A percentile compares a stretch with the other conserved stretches of the same genome.
Evolutionary conservation across 805 yeast species (phyloP).

Genomic region (Komagataella pastoris): DNA sequence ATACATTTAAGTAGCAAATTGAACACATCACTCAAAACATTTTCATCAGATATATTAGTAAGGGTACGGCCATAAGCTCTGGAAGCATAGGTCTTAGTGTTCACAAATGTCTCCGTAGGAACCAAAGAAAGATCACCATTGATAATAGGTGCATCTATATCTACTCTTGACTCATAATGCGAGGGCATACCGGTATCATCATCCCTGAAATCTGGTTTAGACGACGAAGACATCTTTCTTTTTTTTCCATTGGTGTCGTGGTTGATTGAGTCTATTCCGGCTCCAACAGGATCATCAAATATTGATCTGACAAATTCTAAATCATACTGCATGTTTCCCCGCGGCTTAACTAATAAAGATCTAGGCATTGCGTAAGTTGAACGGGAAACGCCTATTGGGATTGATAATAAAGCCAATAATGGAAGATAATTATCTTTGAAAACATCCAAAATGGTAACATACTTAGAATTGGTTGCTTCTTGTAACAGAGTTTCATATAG

Average conservation of each 20-base stretch:
- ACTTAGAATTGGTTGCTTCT: constrained; percentile 23
- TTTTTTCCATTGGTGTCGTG: constrained; percentile 23
- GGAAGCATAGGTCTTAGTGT: constrained; percentile 68
- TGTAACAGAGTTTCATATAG: constrained; percentile 46
- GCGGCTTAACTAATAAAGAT: constrained; percentile 63
- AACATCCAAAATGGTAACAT: constrained; percentile 29
- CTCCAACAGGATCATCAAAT: constrained; percentile 2
- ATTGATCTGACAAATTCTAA: constrained; percentile 15
- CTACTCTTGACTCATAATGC: constrained; percentile 47
- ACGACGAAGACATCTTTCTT: constrained; percentile 23
- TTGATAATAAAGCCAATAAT: constrained; percentile 57
- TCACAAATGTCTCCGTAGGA: constrained; percentile 59
- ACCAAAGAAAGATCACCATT: constrained; percentile 84
- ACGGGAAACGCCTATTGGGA: constrained; percentile 92
- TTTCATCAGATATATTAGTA: constrained; percentile 29
- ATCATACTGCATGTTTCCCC: constrained; percentile 35
- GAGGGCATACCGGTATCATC: constrained; percentile 27
- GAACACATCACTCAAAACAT: constrained; percentile 25
- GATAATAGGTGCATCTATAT: constrained; percentile 87
- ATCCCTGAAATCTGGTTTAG: constrained; percentile 11
- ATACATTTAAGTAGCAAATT: constrained; percentile 26
- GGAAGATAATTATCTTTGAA: constrained; percentile 48
- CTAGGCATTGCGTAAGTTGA: constrained; percentile 78
- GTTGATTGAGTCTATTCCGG: constrained; percentile 7
- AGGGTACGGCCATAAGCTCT: constrained; percentile 59